Percentiles rank a stretch among this genome's conserved stretches.
Evolutionary conservation across 1,284 basidiomycete genomes (phyloP).

Genomic region (Apiotrichum mycotoxinovorans): DNA sequence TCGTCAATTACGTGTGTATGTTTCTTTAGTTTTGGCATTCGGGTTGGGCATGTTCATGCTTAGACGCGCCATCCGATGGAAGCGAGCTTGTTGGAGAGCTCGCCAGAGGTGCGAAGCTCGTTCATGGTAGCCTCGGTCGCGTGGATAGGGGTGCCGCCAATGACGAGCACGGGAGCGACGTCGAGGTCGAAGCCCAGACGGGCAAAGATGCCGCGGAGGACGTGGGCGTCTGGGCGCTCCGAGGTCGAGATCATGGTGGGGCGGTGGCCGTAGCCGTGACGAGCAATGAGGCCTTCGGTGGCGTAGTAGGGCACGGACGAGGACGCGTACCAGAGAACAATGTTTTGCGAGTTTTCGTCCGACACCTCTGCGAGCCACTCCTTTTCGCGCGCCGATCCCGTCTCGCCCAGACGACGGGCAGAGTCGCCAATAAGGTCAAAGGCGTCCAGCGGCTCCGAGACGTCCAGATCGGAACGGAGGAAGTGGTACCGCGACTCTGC

Average conservation of each 20-base stretch:
- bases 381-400: conserved; percentile 20
- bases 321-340: conserved; percentile 40
- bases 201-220: conserved; percentile 24
- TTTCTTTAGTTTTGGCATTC: background rate
- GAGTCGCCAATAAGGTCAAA: conserved; percentile 34
- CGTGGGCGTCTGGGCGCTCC: conserved; percentile 24
- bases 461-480: conserved; percentile 34
- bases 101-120: conserved; percentile 24
- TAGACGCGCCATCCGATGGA: conserved; percentile 13
- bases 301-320: conserved; percentile 25
- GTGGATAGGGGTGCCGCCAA: conserved; percentile 30
- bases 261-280: conserved; percentile 27
- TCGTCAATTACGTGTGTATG: background rate
- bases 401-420: conserved; percentile 22
- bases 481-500: conserved; percentile 35
- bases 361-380: conserved; percentile 35
- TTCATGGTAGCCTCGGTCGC: conserved; percentile 24
- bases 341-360: conserved; percentile 26
- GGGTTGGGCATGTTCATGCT: background rate
- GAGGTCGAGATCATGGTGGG: conserved; percentile 28
- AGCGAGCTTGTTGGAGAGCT: conserved; percentile 20
- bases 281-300: conserved; percentile 26
- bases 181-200: conserved; percentile 27
- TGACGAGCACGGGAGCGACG: conserved; percentile 31
- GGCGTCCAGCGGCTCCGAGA: conserved; percentile 38